phyloP scores from a whole-genome alignment of 2,329 filamentous ascomycete genomes.

The Cladosporium oxysporum region DNA sequence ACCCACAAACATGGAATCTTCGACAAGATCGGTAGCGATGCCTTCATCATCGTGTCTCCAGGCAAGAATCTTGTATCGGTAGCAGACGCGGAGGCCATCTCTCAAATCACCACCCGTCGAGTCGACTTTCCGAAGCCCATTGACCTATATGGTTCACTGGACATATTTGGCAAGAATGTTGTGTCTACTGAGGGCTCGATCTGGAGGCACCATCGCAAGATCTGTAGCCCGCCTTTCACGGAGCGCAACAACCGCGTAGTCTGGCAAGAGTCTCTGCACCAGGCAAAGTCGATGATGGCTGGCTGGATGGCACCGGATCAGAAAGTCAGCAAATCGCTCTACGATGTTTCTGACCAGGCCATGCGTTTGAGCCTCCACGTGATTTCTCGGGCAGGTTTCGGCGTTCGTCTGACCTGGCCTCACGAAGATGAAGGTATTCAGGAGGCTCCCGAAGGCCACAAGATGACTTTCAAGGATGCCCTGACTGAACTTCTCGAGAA shows the following conservation, averaged over 20 bases:
- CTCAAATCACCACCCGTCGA: conserved; percentile 64
- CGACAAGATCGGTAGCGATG: conserved; percentile 58
- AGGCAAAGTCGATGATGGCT: conserved; percentile 63
- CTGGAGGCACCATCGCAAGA: conserved; percentile 74
- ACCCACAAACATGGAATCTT: conserved; percentile 59
- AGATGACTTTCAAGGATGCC: conserved; percentile 66
- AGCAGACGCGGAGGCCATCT: conserved; percentile 65
- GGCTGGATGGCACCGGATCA: conserved; percentile 56
- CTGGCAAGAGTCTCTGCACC: conserved; percentile 63
- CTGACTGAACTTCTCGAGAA: conserved; percentile 63
- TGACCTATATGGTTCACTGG: conserved; percentile 59
- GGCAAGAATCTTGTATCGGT: conserved; percentile 56
- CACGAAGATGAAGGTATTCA: conserved; percentile 51
- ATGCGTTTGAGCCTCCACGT: conserved; percentile 64
- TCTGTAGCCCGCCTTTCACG: conserved; percentile 71
- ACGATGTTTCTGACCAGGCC: conserved; percentile 62
- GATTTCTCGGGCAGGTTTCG: conserved; percentile 72
- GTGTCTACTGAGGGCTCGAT: conserved; percentile 67
- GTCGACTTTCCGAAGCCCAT: conserved; percentile 73
- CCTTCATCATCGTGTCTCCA: conserved; percentile 66
- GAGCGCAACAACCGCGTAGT: conserved; percentile 72
- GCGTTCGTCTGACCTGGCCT: conserved; percentile 57
- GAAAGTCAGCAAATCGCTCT: conserved; percentile 51
- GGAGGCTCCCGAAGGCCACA: conserved; percentile 52
- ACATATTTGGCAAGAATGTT: conserved; percentile 69